Percentiles rank a stretch among this genome's conserved stretches.
phyloP scores from a whole-genome alignment of 2,329 filamentous ascomycete species.

The Ambrosiella xylebori region DNA sequence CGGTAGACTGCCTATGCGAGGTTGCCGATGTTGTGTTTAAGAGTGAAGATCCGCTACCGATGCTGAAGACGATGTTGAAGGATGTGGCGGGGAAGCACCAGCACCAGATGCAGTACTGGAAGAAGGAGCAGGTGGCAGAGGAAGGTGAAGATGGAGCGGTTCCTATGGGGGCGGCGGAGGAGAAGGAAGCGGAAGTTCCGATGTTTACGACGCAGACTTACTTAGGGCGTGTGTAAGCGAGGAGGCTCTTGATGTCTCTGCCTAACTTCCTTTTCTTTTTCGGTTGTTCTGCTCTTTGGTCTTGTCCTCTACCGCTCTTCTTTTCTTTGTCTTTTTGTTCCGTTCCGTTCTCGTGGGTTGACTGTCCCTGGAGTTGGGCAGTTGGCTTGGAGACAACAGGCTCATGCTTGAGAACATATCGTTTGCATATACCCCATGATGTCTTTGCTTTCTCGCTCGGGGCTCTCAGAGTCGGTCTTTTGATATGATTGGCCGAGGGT shows the following conservation, averaged over 20 bases:
- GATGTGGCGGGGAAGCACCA: neutral
- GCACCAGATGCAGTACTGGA: constrained; percentile 21
- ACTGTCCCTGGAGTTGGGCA: neutral
- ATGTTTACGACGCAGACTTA: constrained; percentile 3
- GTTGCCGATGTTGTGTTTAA: constrained; percentile 34
- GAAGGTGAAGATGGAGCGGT: neutral
- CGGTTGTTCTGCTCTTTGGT: neutral
- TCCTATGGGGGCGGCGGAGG: neutral
- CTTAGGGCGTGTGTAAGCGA: neutral
- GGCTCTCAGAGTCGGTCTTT: neutral
- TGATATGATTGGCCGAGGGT: neutral
- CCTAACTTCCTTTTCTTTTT: neutral
- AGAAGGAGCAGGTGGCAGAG: neutral
- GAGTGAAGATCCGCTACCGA: constrained; percentile 56
- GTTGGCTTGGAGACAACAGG: neutral
- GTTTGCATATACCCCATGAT: constrained; percentile 10
- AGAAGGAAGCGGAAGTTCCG: constrained; percentile 12
- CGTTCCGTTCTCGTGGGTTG: neutral
- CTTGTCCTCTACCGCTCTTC: neutral
- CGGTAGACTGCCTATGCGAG: constrained; percentile 36
- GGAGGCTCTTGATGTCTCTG: neutral
- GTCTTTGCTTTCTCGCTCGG: neutral
- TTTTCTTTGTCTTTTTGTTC: neutral
- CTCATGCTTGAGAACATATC: constrained; percentile 11
- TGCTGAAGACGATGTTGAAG: constrained; percentile 47